Evolutionary conservation across 352 stramenopile species (phyloP).

Genomic region (Globisporangium polare): DNA sequence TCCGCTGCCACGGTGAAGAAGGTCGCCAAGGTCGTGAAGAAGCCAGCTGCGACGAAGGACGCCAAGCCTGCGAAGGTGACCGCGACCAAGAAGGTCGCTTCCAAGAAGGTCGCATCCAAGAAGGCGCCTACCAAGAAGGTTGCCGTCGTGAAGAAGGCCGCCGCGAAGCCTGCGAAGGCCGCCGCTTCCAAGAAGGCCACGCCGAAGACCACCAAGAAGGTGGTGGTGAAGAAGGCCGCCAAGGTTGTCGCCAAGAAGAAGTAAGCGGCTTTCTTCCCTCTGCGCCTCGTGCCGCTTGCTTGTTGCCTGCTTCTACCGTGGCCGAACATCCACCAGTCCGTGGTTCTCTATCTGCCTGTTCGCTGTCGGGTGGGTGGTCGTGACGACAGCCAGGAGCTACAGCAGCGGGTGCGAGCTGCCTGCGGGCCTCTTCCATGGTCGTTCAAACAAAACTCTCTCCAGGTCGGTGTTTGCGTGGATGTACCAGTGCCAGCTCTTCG

Average conservation of each 20-base stretch:
- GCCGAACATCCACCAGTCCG: background rate
- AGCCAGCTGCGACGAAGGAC: conserved; percentile 39
- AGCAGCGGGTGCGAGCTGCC: background rate
- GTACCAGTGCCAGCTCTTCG: conserved; percentile 9
- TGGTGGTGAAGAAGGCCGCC: conserved; percentile 22
- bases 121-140: conserved; percentile 65
- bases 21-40: conserved; percentile 48
- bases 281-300: background rate
- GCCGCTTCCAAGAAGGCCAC: conserved; percentile 38
- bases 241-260: conserved; percentile 36
- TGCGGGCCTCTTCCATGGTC: conserved; percentile 10
- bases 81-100: conserved; percentile 54
- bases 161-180: conserved; percentile 26
- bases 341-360: conserved; percentile 1
- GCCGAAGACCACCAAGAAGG: conserved; percentile 32
- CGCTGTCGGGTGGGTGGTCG: background rate
- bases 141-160: conserved; percentile 31
- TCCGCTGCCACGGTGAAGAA: conserved; percentile 41
- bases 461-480: conserved; percentile 32
- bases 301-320: background rate
- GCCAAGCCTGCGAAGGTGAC: conserved; percentile 22
- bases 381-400: background rate
- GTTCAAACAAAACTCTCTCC: conserved; percentile 14
- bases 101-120: conserved; percentile 66
- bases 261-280: conserved; percentile 24